Base-by-base conservation (phyloP, 768 basidiomycete genomes). In the Tricholoma matsutake region DNA sequence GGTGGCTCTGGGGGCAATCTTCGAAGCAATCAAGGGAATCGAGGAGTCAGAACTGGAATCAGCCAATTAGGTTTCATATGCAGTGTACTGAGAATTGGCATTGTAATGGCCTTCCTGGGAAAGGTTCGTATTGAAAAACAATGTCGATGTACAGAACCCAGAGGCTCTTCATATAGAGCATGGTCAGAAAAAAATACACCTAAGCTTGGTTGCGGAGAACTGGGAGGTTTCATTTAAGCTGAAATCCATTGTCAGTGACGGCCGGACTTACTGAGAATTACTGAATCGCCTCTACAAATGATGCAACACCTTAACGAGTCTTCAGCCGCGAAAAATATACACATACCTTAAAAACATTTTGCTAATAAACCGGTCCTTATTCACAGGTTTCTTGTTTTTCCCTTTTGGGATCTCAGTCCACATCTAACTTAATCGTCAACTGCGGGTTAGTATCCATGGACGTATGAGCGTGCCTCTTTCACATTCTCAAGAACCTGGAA, bases 321-420 rank as follows among this genome's bases (percentile, higher is more conserved):
- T 53, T 18, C 51, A 53, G 51, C 4, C 1, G 29, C 31, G n/a
- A 34, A 49, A 22, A 10, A 54, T 22, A 37, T 59, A 43, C 2
- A 74, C 86, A 56, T 68, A 91, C 92, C 94, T 84, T 63, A 98
- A 77, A 77, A 96, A 98, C 94, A 99, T 96, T 79, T 98, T 99
- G 74, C 94, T 96, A 74, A 99, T 96, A 80, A 98, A 99, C 53
- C 97, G 85, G 76, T 98, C 97, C 78, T 98, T 98, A 81, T 98
- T 98, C 59, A 98, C 88, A 6, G 97, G 93, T 72, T 98, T 98
- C 81, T 97, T 98, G 72, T 94, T 94, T 79, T 98, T 98, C 41
- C 94, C 95, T 76, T 98, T 98, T 18, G 97, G 97, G 52, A 88
- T 75, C 74, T 99, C 97, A 20, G 96, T 98, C 97, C 97, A 98